Conservation (phyloP, 495 filamentous ascomycete genomes). For the Opeltia flavorubescens region DNA sequence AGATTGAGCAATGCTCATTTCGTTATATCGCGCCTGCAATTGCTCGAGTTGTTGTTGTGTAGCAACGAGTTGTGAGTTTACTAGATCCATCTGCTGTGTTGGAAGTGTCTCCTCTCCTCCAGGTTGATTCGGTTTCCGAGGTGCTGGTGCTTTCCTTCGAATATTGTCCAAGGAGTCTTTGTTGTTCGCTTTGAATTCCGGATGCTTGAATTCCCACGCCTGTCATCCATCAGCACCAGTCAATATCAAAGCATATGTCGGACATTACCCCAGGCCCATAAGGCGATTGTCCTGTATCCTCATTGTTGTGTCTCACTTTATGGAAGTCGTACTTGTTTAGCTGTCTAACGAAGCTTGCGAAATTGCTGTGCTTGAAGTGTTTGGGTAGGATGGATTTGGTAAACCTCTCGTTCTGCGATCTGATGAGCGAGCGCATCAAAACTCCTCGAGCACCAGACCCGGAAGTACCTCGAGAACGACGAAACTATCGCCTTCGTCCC, state of each 20-base stretch:
- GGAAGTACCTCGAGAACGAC: slow-evolving; percentile 80
- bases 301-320: slow-evolving; percentile 93
- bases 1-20: slow-evolving; percentile 72
- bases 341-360: slow-evolving; percentile 96
- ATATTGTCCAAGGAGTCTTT: slow-evolving; percentile 97
- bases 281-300: slow-evolving; percentile 80
- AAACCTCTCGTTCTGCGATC: slow-evolving; percentile 81
- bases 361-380: slow-evolving; percentile 99
- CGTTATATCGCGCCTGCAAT: slow-evolving; percentile 70
- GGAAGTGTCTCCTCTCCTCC: slow-evolving; percentile 58
- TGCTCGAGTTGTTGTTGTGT: slow-evolving; percentile 85
- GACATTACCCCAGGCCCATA: slow-evolving; percentile 76
- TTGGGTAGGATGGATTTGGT: slow-evolving; percentile 94
- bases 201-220: slow-evolving; percentile 98
- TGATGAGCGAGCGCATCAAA: not conserved
- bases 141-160: slow-evolving; percentile 84
- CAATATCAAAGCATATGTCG: not conserved
- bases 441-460: not conserved
- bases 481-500: slow-evolving; percentile 86
- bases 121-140: slow-evolving; percentile 54
- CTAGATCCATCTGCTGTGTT: slow-evolving; percentile 75
- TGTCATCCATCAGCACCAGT: slow-evolving; percentile 24
- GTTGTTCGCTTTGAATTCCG: slow-evolving; percentile 88
- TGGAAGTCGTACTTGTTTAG: slow-evolving; percentile 99
- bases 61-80: slow-evolving; percentile 76